Base-by-base conservation (phyloP, 2,329 filamentous ascomycete genomes). In the Nigrospora sphaerica region DNA sequence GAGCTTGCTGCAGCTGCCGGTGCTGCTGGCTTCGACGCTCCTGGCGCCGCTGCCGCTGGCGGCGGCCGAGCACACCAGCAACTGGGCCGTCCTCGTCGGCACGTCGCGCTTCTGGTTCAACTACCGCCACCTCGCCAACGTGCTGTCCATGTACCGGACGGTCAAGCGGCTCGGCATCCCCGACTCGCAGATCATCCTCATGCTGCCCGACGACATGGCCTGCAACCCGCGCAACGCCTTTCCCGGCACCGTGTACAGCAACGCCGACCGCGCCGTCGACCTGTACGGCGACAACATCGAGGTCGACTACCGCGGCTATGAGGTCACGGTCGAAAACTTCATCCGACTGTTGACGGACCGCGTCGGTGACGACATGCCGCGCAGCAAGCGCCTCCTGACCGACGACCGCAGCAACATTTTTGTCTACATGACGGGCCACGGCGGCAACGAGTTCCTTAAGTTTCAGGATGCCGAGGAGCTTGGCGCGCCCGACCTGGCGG, bases 71-170 rank as follows among this genome's bases (percentile, higher is more conserved):
- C 93, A 98, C 70, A 98, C 93, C 14, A 96, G 89, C 63, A 98
- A 98, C 70, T 98, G 93, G 93, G 93, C 93, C 11, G 93, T 98
- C 51, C 83, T 98, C n/a, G 93, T 98, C 49, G 93, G 88, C 54
- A 98, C 93, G 6, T 98, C 93, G 45, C 87, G 93, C 45, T 98
- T 98, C 77, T 98, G 93, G 93, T 98, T 98, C 82, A 98, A 98
- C 72, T 98, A 98, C 70, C 87, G 93, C 48, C 93, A 98, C 67
- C 85, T 98, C 44, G 91, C 93, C 66, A 98, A 98, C 71, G 93
- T 95, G 16, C 82, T 98, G 50, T 96, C 92, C 49, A 83, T 98
- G 53, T 98, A 98, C 71, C 88, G 93, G 48, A 98, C 93, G 47
- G 93, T 98, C 52, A 98, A 98, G 73, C 88, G 93, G 12, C 83